Conservation (phyloP, 106 monocot species). For the Hemerocallis citrina region DNA sequence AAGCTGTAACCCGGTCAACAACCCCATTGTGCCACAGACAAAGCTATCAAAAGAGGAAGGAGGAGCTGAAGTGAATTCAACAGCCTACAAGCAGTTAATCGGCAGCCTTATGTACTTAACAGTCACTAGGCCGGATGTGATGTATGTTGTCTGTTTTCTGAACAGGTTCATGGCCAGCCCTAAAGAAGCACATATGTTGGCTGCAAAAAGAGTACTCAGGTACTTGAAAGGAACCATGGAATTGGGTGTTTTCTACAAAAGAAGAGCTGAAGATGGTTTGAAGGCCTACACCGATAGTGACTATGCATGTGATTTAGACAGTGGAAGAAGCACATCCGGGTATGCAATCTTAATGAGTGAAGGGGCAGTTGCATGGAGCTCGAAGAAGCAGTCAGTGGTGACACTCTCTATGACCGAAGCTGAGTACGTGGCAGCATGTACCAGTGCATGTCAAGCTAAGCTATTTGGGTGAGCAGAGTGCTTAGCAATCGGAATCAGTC, state of each 20-base stretch:
- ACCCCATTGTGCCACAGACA: neutral
- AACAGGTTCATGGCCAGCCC: neutral
- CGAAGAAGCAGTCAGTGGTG: too few relatives aligned
- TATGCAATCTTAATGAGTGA: too few relatives aligned
- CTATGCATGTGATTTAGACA: neutral
- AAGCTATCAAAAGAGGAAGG: neutral
- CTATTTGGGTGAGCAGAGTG: neutral
- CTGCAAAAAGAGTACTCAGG: too few relatives aligned
- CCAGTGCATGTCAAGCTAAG: too few relatives aligned
- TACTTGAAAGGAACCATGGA: too few relatives aligned
- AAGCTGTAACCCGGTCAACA: conserved; percentile 1
- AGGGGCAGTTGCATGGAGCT: too few relatives aligned
- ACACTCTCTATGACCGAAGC: too few relatives aligned
- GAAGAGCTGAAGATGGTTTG: too few relatives aligned
- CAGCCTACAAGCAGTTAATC: neutral
- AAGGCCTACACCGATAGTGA: neutral
- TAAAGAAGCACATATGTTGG: too few relatives aligned
- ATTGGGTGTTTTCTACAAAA: too few relatives aligned
- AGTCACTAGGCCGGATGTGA: neutral
- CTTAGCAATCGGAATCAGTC: neutral
- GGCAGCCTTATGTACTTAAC: neutral
- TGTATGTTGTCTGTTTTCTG: neutral
- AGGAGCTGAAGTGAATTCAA: neutral
- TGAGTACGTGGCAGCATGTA: too few relatives aligned
- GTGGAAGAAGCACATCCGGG: conserved; percentile 1